Evolutionary conservation across 805 yeast species (phyloP).

Genomic region (Candida xiaguanensis): DNA sequence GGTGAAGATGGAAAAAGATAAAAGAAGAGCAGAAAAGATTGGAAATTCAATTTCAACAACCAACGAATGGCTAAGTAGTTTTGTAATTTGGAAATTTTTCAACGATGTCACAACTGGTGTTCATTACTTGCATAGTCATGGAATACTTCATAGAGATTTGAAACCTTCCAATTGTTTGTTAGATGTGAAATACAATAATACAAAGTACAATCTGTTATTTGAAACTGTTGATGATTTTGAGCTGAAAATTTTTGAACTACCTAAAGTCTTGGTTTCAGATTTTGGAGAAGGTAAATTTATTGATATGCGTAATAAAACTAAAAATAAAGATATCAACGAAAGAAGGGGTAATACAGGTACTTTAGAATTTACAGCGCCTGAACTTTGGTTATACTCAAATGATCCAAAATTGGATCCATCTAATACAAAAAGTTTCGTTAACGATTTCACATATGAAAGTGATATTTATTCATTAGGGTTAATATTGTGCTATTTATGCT

Average conservation of each 20-base stretch:
- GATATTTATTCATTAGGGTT: slow-evolving; percentile 83
- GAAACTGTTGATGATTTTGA: slow-evolving; percentile 12
- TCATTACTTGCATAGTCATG: slow-evolving; percentile 63
- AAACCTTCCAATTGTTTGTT: slow-evolving; percentile 86
- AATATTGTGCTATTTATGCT: slow-evolving; percentile 73
- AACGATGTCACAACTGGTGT: slow-evolving; percentile 69
- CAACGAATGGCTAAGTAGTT: slow-evolving; percentile 40
- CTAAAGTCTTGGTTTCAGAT: slow-evolving; percentile 78
- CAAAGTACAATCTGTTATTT: neutral
- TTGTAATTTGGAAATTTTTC: slow-evolving; percentile 67
- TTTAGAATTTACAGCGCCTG: slow-evolving; percentile 85
- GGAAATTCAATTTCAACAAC: neutral
- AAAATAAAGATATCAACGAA: slow-evolving; percentile 16
- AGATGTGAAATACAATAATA: slow-evolving; percentile 25
- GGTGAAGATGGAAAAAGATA: slow-evolving; percentile 23
- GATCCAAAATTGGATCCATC: slow-evolving; percentile 16
- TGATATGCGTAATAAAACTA: slow-evolving; percentile 39
- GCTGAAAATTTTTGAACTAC: slow-evolving; percentile 34
- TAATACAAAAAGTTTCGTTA: slow-evolving; percentile 33
- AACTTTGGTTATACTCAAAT: slow-evolving; percentile 44
- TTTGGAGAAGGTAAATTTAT: slow-evolving; percentile 85
- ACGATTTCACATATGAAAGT: slow-evolving; percentile 64
- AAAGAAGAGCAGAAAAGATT: slow-evolving; percentile 16
- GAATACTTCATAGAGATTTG: slow-evolving; percentile 82
- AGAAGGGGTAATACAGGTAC: slow-evolving; percentile 89